Evolutionary conservation across 768 basidiomycete species (phyloP), one percentile per base, ranked within the genome.

Genomic region (Leccinum rimulosum): DNA sequence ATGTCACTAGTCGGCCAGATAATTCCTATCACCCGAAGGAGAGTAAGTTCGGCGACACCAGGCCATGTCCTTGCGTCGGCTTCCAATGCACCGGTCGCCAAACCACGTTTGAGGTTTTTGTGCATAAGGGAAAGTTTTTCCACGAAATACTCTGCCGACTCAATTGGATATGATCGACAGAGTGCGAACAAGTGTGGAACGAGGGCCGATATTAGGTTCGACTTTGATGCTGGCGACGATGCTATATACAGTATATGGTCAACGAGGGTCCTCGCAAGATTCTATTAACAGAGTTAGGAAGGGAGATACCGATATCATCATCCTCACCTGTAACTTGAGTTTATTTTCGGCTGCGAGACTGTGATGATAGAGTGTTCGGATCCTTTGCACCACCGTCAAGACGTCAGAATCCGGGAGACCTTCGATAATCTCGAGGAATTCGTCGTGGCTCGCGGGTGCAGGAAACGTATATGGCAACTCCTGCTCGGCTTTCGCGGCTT

Each of bases 1-100:
- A 96, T 82, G 74, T 99, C 97, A 70, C 93, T 96, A 3, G 95
- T 94, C 3, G 95, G 90, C 95, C 95, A 99, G 36, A 91, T 76
- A 14, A 80, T 75, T 4, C 94, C 94, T 53, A 93, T 82, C 40
- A 95, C 72, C 25, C 95, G 86, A 31, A 98, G 77, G 3, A 99
- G 77, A 0, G 82, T 78, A 19, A 99, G 79, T 71, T 99, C 97
- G 5, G 93, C 75, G 4, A 86, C 72, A 30, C 89, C 88, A 6
- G 97, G 96, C 88, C 93, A 98, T 0, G 93, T 98, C 75, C 84
- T 91, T 3, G 92, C 79, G 9, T 83, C 77, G 0, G 71, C 71
- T 27, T 81, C 75, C 14, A 83, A 75, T 0, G 91, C 77, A 1
- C 91, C 93, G 7, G 79, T 80, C 3, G 87, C 82, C 17, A 99